Evolutionary conservation across 768 basidiomycete species (phyloP), one percentile per base, ranked within the genome.

Genomic region (Xanthoconium stramineum): DNA sequence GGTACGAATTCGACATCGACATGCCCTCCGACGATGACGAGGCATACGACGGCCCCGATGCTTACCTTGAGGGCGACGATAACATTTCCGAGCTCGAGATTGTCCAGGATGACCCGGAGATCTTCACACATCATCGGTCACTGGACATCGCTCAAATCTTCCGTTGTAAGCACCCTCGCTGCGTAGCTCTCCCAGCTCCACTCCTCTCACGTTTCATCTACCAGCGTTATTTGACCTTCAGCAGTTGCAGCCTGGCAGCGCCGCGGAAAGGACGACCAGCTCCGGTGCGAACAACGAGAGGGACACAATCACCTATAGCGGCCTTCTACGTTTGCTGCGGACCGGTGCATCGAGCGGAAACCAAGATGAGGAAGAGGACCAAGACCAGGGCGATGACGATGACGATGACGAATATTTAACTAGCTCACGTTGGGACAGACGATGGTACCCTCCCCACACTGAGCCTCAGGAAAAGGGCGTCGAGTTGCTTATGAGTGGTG

Each of bases 401-500:
- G 69, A 72, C 19, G 73, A 75, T 17, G 72, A 74, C 6, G 62
- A 66, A 11, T 57, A 61, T 48, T 48, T 32, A 17, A n/a, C 52
- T 39, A 33, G 49, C 64, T 62, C 69, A 65, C 59, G 67, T 63
- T 58, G 67, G 69, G 45, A 66, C 60, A 47, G 48, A 35, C 33
- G 63, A 57, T 78, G 74, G 74, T 77, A 70, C 54, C 65, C 70
- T 32, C 58, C 72, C 43, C 75, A 80, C 24, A 82, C 70, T 19
- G 80, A 86, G 55, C 88, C 91, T 7, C 81, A 86, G 68, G 62
- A 80, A 49, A 77, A 73, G 33, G 93, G 93, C 3, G 63, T 84
- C 15, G 76, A 81, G 40, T 76, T 96, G 13, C 76, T 91, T 11
- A 80, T 80, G 60, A 79, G 84, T 61, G 93, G 93, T 45, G 89